Percentiles rank a stretch among this genome's conserved stretches.
These are phyloP conservation scores for Suillus occidentalis DNA, from an alignment of 768 basidiomycete species.

Conservation along the genomic window DNA sequence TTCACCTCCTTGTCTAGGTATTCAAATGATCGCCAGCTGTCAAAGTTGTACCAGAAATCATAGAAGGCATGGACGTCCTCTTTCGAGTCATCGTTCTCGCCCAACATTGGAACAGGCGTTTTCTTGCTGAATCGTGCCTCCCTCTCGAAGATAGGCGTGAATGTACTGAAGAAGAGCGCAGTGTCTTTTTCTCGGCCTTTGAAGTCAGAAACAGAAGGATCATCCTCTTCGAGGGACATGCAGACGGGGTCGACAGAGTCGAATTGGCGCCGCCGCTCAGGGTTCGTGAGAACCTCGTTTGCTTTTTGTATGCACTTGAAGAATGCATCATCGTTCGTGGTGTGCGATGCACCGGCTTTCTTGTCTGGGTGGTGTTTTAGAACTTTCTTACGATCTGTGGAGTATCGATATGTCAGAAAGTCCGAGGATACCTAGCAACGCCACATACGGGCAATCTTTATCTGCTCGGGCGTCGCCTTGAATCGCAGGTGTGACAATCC, in stretches of 20 bases:
- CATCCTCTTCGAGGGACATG: constrained; percentile 71
- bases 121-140: constrained; percentile 90
- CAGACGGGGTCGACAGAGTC: constrained; percentile 91
- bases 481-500: constrained; percentile 90
- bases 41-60: constrained; percentile 99
- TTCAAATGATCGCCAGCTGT: constrained; percentile 97
- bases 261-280: constrained; percentile 90
- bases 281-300: constrained; percentile 86
- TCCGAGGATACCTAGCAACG: not conserved
- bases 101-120: constrained; percentile 83
- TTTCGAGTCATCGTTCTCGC: constrained; percentile 68
- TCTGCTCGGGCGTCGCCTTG: constrained; percentile 86
- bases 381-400: constrained; percentile 94
- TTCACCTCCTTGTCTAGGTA: constrained; percentile 98
- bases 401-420: not conserved
- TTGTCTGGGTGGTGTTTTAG: constrained; percentile 98
- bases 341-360: constrained; percentile 74
- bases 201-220: constrained; percentile 64
- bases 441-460: constrained; percentile 90
- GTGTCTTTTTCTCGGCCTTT: constrained; percentile 50
- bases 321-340: constrained; percentile 95
- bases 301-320: constrained; percentile 99
- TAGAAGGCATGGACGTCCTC: constrained; percentile 90
- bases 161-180: constrained; percentile 68
- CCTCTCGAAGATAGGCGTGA: constrained; percentile 82